Conservation (phyloP, 1,139 yeast genomes). For the Suhomyces terraborum region DNA sequence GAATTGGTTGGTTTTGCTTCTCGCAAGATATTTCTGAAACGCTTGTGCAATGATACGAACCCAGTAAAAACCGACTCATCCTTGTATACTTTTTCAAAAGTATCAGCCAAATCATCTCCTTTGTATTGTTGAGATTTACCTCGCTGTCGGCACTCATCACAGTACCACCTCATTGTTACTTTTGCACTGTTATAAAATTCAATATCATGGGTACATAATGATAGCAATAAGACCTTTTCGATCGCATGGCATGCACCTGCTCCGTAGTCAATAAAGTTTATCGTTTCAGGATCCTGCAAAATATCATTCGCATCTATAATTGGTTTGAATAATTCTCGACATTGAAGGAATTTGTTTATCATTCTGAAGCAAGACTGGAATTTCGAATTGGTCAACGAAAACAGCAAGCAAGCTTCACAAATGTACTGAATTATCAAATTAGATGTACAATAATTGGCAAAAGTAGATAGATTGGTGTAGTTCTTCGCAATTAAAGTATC, state of each 20-base stretch:
- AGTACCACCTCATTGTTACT: constrained; percentile 49
- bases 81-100: constrained; percentile 52
- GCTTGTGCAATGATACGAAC: constrained; percentile 73
- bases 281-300: constrained; percentile 24
- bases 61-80: constrained; percentile 71
- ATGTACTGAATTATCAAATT: constrained; percentile 38
- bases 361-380: constrained; percentile 43
- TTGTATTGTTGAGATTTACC: constrained; percentile 7
- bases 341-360: constrained; percentile 33
- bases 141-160: constrained; percentile 32
- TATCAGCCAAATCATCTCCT: constrained; percentile 33
- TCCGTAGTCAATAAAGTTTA: constrained; percentile 23
- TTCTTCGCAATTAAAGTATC: constrained; percentile 22
- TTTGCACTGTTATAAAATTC: constrained; percentile 57
- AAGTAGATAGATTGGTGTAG: constrained; percentile 28
- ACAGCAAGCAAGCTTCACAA: constrained; percentile 40
- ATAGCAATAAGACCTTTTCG: constrained; percentile 51
- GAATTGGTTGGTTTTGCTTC: constrained; percentile 63
- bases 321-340: constrained; percentile 27
- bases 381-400: constrained; percentile 39
- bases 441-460: constrained; percentile 33
- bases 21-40: constrained; percentile 56
- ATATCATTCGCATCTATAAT: constrained; percentile 28
- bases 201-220: constrained; percentile 58
- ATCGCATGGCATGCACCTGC: constrained; percentile 28